Percentiles rank a stretch among this genome's conserved stretches.
phyloP scores from a whole-genome alignment of 768 basidiomycete genomes.

The Sarcodon sp. region DNA sequence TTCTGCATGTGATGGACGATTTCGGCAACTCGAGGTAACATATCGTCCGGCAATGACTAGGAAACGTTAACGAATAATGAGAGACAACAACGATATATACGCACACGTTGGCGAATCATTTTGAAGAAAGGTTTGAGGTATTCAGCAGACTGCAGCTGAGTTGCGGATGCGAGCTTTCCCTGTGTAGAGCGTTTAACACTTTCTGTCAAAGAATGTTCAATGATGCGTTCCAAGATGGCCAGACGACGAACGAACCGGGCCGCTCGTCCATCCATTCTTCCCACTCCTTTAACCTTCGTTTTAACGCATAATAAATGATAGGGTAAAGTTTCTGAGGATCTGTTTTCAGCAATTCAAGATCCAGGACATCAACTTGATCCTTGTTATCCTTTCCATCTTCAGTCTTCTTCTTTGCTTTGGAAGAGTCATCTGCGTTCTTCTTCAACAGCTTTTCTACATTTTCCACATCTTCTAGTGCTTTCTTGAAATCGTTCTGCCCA shows the following conservation, averaged over 20 bases:
- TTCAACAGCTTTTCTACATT: constrained; percentile 57
- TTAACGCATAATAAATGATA: constrained; percentile 91
- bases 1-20: constrained; percentile 96
- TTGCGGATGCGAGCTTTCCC: constrained; percentile 90
- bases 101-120: constrained; percentile 71
- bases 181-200: constrained; percentile 79
- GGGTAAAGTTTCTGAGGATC: constrained; percentile 96
- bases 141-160: constrained; percentile 89
- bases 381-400: constrained; percentile 32
- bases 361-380: constrained; percentile 45
- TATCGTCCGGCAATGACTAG: constrained; percentile 70
- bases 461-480: constrained; percentile 79
- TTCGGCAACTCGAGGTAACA: constrained; percentile 79
- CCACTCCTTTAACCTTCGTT: constrained; percentile 92
- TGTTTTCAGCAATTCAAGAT: constrained; percentile 71
- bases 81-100: constrained; percentile 14
- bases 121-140: constrained; percentile 97
- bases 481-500: constrained; percentile 93
- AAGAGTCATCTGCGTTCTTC: constrained; percentile 17
- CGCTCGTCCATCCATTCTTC: constrained; percentile 89
- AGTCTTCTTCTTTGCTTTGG: constrained; percentile 46
- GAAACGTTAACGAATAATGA: background rate
- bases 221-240: constrained; percentile 1
- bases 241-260: constrained; percentile 44
- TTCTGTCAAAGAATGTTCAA: constrained; percentile 29